Evolutionary conservation across 306 rosid species (phyloP).

Genomic region (Acacia confusa): DNA sequence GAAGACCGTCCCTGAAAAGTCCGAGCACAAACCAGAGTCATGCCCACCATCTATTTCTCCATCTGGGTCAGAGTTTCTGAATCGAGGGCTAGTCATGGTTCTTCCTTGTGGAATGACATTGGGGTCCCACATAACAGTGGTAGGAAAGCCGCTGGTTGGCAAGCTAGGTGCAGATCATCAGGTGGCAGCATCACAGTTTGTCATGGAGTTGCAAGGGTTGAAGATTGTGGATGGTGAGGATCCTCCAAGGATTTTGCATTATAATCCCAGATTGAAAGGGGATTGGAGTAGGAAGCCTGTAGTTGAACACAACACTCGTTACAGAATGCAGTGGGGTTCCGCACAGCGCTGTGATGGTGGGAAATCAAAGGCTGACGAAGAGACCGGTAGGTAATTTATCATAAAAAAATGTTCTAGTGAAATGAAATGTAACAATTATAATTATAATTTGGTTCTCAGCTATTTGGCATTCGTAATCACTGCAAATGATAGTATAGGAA

Average conservation of each 20-base stretch:
- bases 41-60: slow-evolving; percentile 63
- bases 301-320: slow-evolving; percentile 80
- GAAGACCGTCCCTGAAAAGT: slow-evolving; percentile 6
- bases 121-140: slow-evolving; percentile 73
- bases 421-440: background rate
- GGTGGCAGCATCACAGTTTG: slow-evolving; percentile 64
- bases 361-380: slow-evolving; percentile 79
- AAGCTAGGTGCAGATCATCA: slow-evolving; percentile 33
- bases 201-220: slow-evolving; percentile 83
- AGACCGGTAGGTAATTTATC: slow-evolving; percentile 60
- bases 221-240: slow-evolving; percentile 80
- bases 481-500: background rate
- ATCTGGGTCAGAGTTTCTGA: slow-evolving; percentile 46
- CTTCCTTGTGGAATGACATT: slow-evolving; percentile 84
- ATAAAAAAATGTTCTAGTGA: background rate
- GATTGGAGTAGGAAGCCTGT: slow-evolving; percentile 92
- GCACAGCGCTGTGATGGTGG: slow-evolving; percentile 80
- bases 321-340: slow-evolving; percentile 91
- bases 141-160: slow-evolving; percentile 63
- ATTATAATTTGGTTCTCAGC: background rate
- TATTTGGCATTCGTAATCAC: background rate
- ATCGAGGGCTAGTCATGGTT: slow-evolving; percentile 42
- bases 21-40: slow-evolving; percentile 46
- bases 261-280: slow-evolving; percentile 82
- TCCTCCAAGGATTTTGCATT: slow-evolving; percentile 79